A percentile compares a stretch with the other conserved stretches of the same genome.
Conservation (phyloP, 2,329 filamentous ascomycete species). For the Metarhizium brunneum region DNA sequence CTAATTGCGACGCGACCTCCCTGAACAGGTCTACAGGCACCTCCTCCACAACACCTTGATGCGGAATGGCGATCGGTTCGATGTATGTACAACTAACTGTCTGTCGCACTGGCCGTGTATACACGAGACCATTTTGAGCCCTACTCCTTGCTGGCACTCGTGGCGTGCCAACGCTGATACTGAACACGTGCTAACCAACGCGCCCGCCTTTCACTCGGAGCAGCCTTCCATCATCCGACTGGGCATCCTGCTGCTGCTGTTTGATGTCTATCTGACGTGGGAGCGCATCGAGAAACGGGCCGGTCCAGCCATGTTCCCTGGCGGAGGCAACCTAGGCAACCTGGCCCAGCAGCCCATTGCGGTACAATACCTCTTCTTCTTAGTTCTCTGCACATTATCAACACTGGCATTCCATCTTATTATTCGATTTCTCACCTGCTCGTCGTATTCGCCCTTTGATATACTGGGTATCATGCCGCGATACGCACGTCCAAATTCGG, state of each 20-base stretch:
- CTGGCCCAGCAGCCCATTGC: conserved; percentile 61
- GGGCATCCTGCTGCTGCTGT: conserved; percentile 79
- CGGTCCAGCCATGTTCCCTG: conserved; percentile 30
- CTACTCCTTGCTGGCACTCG: no score
- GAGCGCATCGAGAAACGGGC: conserved; percentile 88
- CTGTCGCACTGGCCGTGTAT: background rate
- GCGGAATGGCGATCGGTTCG: conserved; percentile 58
- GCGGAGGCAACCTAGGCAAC: conserved; percentile 43
- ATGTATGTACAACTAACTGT: conserved; percentile 37
- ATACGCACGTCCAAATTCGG: conserved; percentile 68
- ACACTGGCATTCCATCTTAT: conserved; percentile 82
- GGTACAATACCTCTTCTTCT: conserved; percentile 74
- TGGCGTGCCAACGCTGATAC: no score
- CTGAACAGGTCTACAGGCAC: conserved; percentile 75
- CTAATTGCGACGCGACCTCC: background rate
- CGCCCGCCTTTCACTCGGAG: background rate
- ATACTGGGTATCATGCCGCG: conserved; percentile 44
- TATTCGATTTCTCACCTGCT: conserved; percentile 71
- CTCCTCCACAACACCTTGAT: conserved; percentile 87
- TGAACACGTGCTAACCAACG: background rate
- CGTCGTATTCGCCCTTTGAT: conserved; percentile 47
- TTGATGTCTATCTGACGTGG: conserved; percentile 98
- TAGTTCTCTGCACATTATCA: conserved; percentile 72
- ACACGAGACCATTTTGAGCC: background rate
- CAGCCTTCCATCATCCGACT: conserved; percentile 87